Base-by-base conservation (phyloP, 1,139 yeast genomes). In the Hyphopichia pseudoburtonii region DNA sequence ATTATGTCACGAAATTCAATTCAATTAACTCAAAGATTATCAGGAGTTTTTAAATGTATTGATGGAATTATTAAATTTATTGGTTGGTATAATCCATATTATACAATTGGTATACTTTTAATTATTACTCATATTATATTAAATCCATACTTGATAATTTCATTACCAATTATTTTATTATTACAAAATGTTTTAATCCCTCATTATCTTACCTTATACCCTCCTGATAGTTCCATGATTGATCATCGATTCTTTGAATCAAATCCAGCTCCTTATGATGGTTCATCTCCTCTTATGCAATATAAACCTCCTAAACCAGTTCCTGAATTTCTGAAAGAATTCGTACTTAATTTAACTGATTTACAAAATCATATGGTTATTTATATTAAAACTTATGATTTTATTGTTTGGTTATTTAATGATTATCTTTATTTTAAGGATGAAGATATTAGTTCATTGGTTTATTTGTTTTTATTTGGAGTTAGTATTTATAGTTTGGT, bases 291-390 rank as follows among this genome's bases (percentile, higher is more conserved):
- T 0, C 49, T 85, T 30, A 57, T 65, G 32, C 62, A 64, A 5
- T 67, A 76, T 11, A 69, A 63, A 10, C 48, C 73, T 1, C 94
- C 95, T 1, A 78, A 76, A 42, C 95, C 95, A 0, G 86, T 82
- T 3, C 86, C 92, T 2, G 88, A 87, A 54, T 70, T 86, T 34
- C 81, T 92, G 15, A 72, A 86, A 37, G 96, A 88, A 55, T 88
- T 87, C 54, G 62, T 83, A 19, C 59, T 88, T 43, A 88, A 88
- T 56, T 66, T 86, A 48, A 86, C 95, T 1, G 96, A 88, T 61
- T 68, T 88, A 39, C 96, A 88, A 53, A 88, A 88, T 56, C 83
- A 81, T 48, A 83, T 86, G 88, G 57, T 81, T n/a, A 56, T 81
- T 14, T 86, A 82, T 52, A 79, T 84, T 9, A 58, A 64, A n/a